Conservation (phyloP, 1,139 yeast genomes). For the Candida gigantensis region DNA sequence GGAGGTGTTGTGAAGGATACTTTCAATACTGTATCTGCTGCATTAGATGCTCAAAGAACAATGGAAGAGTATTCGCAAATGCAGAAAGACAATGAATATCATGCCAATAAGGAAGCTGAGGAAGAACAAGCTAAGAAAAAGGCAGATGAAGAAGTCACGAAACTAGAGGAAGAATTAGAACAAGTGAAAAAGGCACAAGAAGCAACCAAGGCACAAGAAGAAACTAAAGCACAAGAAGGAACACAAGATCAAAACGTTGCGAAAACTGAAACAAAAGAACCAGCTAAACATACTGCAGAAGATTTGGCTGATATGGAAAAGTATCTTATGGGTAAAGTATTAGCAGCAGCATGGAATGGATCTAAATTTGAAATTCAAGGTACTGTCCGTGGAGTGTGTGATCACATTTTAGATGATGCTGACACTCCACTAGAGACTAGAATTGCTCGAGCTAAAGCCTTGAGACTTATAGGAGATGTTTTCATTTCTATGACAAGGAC, state of each 20-base stretch:
- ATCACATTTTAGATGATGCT: slow-evolving; percentile 66
- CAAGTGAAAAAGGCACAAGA: slow-evolving; percentile 19
- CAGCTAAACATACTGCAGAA: slow-evolving; percentile 69
- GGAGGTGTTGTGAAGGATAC: slow-evolving; percentile 86
- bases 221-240: slow-evolving; percentile 14
- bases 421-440: slow-evolving; percentile 56
- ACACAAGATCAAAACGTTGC: slow-evolving; percentile 12
- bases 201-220: slow-evolving; percentile 4
- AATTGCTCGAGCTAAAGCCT: slow-evolving; percentile 76
- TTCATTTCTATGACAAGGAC: slow-evolving; percentile 70
- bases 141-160: slow-evolving; percentile 19
- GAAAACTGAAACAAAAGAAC: slow-evolving; percentile 21
- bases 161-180: slow-evolving; percentile 24
- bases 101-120: slow-evolving; percentile 43
- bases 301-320: slow-evolving; percentile 86
- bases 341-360: slow-evolving; percentile 97
- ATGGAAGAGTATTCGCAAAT: slow-evolving; percentile 78
- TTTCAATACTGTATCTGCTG: slow-evolving; percentile 79
- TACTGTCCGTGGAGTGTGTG: slow-evolving; percentile 87
- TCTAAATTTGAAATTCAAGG: slow-evolving; percentile 86
- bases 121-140: slow-evolving; percentile 24
- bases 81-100: slow-evolving; percentile 61
- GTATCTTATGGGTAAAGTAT: slow-evolving; percentile 81
- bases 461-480: slow-evolving; percentile 71
- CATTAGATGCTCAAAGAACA: slow-evolving; percentile 87